Evolutionary conservation across 768 basidiomycete species (phyloP), one percentile per base, ranked within the genome.

Genomic region (Strobilomyces confusus): DNA sequence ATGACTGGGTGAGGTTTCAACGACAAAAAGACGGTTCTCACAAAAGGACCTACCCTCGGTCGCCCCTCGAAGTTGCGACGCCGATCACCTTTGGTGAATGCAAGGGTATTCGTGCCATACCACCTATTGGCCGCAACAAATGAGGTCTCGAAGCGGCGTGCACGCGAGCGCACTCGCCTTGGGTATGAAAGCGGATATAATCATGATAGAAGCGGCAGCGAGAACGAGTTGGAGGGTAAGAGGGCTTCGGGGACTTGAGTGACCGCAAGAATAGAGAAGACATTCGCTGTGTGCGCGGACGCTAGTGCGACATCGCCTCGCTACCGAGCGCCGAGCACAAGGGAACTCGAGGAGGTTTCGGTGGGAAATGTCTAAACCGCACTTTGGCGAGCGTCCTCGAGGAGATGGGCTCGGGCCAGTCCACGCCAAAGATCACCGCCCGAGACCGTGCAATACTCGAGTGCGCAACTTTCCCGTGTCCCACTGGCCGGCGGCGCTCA

Each of bases 361-460:
- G 64, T 63, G 64, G 61, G 61, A 66, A 60, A 8, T 4, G 26
- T 26, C 26, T 26, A 8, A 9, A n/a, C n/a, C n/a, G n/a, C 37
- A 44, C 33, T 15, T 19, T 23, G 36, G 26, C 46, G 19, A 40
- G 46, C 33, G 26, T 19, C 25, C 19, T 20, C 26, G 12, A 55
- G 25, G 34, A 32, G 49, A 90, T 90, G 88, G 88, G 88, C 53
- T 77, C 70, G 63, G 80, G 75, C 59, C 86, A 89, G 69, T 90
- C 89, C 34, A 70, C 78, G 32, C 92, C 92, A 44, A 97, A 90
- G 77, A 83, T 99, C 58, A 98, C 97, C 19, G 75, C 83, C 26
- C 95, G 95, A 65, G 97, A 99, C 71, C 83, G 87, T 58, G 95
- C 97, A 41, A 89, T 99, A 57, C 80, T 99, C 55, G 95, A 98